phyloP scores from a whole-genome alignment of 176 grass and related monocot genomes.

The Juncus effusus region DNA sequence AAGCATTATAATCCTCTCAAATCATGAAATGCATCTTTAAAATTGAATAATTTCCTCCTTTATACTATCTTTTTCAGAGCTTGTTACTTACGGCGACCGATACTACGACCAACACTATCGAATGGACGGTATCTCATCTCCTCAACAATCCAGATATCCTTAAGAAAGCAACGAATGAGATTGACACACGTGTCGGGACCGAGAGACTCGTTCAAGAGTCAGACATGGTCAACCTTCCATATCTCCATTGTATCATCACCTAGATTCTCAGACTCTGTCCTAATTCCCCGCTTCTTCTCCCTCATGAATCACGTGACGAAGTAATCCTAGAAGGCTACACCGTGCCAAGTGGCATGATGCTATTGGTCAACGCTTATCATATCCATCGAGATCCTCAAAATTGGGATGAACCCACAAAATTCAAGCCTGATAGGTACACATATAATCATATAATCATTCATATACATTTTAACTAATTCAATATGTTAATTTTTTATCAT shows the following conservation, averaged over 20 bases:
- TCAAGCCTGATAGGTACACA: constrained; percentile 27
- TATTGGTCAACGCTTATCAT: constrained; percentile 31
- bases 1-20: background rate
- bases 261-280: constrained; percentile 31
- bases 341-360: constrained; percentile 31
- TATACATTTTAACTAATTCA: too few relatives aligned
- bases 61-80: background rate
- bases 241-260: constrained; percentile 24
- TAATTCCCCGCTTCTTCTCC: constrained; percentile 6
- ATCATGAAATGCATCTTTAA: too few relatives aligned
- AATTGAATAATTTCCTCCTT: too few relatives aligned
- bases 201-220: constrained; percentile 21
- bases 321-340: constrained; percentile 27
- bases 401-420: constrained; percentile 25
- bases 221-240: constrained; percentile 33
- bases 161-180: constrained; percentile 17
- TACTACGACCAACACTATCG: constrained; percentile 17
- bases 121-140: constrained; percentile 32
- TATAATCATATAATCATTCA: too few relatives aligned
- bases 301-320: constrained; percentile 32
- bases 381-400: constrained; percentile 26
- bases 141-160: constrained; percentile 28
- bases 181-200: constrained; percentile 17
- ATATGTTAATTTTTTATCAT: too few relatives aligned
- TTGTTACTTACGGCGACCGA: constrained; percentile 21